Base-by-base conservation (phyloP, 2,329 filamentous ascomycete species). In the Thermochaetoides dissita region DNA sequence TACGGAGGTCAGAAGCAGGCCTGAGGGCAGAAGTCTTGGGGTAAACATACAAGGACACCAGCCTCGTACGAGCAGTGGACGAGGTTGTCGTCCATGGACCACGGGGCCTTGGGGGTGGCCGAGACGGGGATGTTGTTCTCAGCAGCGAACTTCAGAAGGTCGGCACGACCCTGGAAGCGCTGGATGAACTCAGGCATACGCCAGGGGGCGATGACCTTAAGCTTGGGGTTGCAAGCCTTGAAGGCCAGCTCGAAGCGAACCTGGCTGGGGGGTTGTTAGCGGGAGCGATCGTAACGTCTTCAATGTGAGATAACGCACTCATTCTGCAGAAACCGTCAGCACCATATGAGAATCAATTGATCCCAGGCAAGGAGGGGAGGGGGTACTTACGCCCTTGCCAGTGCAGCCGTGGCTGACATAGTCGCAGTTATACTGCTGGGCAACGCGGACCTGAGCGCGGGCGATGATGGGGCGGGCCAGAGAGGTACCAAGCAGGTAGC, bases 41-140 rank as follows among this genome's bases (percentile, higher is more conserved):
- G 17, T 24, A 24, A 24, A 24, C 17, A 24, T 24, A 24, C 17
- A 45, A 85, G 70, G 49, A 79, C 79, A 57, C 84, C 84, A 40
- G 79, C 79, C 68, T 93, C 85, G 62, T 91, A 93, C 47, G 66
- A 72, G 69, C 79, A 84, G 64, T 89, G 83, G 43, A 79, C 81
- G 53, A 84, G 56, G 64, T 85, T 84, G 61, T 63, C 62, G 41
- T 66, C 66, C 71, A 74, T 65, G 41, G 63, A 70, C 74, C 76
- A 84, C 37, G 78, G 79, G 58, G 76, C 74, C 65, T 83, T 83
- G 52, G 51, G 53, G 8, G 80, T 84, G 53, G 75, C 79, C 30
- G 74, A 77, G 46, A 86, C 80, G 38, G 81, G 81, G 47, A 86
- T 84, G 58, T 72, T 72, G 52, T 74, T 71, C 59, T 74, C 60